Conservation (phyloP, 345 rosid species). For the Noccaea caerulescens region DNA sequence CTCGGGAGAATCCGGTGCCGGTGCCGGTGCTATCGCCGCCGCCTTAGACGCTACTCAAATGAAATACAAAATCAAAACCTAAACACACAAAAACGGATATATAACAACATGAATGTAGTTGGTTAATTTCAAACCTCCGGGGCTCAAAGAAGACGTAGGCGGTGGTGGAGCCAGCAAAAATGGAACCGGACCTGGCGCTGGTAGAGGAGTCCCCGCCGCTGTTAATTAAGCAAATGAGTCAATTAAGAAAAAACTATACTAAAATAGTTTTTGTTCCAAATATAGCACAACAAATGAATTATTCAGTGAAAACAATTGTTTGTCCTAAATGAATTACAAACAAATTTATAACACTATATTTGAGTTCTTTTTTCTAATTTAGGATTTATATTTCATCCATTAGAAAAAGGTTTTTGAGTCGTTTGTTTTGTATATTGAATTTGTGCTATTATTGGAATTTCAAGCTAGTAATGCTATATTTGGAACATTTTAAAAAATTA, state of each 20-base stretch:
- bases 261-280: no score
- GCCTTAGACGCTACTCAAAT: conserved; percentile 41
- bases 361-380: no score
- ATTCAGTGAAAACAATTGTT: no score
- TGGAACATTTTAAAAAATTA: no score
- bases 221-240: conserved; percentile 34
- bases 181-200: conserved; percentile 81
- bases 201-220: conserved; percentile 84
- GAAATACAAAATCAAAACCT: background rate
- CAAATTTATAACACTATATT: no score
- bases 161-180: conserved; percentile 63
- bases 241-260: background rate
- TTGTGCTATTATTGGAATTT: no score
- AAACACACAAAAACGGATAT: background rate
- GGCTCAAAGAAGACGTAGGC: conserved; percentile 54
- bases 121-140: conserved; percentile 51
- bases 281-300: no score
- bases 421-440: no score
- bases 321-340: no score
- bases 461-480: no score
- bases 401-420: no score
- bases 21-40: conserved; percentile 15
- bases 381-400: no score
- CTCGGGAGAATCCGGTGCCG: conserved; percentile 3
- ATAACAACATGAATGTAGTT: conserved; percentile 1